Conservation (phyloP, 164 flowering plant genomes). For the Vitis rupestris region DNA sequence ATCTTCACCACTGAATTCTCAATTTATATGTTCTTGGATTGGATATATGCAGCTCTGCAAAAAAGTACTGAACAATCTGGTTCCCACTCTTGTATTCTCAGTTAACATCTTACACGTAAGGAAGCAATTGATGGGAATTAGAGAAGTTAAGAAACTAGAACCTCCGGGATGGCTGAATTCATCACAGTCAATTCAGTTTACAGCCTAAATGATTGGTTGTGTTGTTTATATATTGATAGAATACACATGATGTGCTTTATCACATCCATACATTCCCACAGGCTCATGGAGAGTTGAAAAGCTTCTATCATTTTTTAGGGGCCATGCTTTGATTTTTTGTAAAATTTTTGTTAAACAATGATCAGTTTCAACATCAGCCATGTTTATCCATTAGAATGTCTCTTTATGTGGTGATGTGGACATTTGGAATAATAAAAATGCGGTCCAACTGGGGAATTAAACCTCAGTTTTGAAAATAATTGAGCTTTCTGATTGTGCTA, state of each 20-base stretch:
- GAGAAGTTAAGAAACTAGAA: too few species aligned
- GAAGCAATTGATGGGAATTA: not conserved
- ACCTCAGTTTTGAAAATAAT: too few species aligned
- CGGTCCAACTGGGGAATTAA: too few species aligned
- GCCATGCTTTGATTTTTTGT: not conserved
- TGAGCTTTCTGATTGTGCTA: too few species aligned
- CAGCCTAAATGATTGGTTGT: not conserved
- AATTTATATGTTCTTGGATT: not conserved
- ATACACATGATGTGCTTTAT: not conserved
- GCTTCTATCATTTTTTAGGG: not conserved
- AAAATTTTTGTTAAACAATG: slow-evolving; percentile 2
- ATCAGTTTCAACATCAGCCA: slow-evolving; percentile 2
- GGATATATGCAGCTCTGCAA: not conserved
- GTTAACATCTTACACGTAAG: not conserved
- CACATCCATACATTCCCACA: not conserved
- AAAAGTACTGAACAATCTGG: not conserved
- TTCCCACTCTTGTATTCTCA: not conserved
- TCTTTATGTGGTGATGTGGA: slow-evolving; percentile 10
- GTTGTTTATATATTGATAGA: too few species aligned
- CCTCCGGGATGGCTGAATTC: too few species aligned
- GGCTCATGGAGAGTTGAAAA: not conserved
- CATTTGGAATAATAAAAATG: not conserved
- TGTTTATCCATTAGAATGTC: slow-evolving; percentile 7
- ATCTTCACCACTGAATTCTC: too few species aligned
- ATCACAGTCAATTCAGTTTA: not conserved